Evolutionary conservation across 2,329 filamentous ascomycete genomes (phyloP), one percentile per base, ranked within the genome.

Genomic region (Knufia petricola): DNA sequence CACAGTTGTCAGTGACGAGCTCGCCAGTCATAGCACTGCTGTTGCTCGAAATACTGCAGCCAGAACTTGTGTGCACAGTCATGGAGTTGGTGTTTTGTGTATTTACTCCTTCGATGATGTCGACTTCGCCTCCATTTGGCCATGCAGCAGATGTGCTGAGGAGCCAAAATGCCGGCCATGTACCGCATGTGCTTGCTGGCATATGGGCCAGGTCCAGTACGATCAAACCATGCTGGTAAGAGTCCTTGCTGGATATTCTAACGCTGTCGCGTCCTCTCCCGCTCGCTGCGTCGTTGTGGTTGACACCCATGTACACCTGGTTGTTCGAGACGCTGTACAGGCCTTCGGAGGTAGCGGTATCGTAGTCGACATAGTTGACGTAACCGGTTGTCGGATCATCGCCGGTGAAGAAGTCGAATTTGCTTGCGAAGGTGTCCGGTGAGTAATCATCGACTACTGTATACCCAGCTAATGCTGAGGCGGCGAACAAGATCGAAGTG

Each of bases 361-460:
- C 49, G 46, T 74, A 70, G 55, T 76, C 69, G 46, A 81, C 73
- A 59, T 89, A 94, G 52, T 78, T 68, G 58, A 92, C 87, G 59
- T 81, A 87, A 30, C 86, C 87, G 54, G 81, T 59, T 2, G 86
- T 94, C 0, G 86, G 86, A 60, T 94, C 87, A 10, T 59, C 26
- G 12, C 50, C 64, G 13, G 70, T 73, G 55, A 65, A 76, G 64
- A 78, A 78, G 26, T 63, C 58, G 59, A 78, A 77, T 55, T 69
- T 66, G 55, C 69, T 65, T 58, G 76, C 76, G 58, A 78, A 78
- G 49, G 64, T 63, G 32, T 60, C 58, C 31, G 63, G 55, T 19
- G 64, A 63, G 57, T 75, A 75, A 58, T 74, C 70, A 52, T 76
- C 72, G 51, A 69, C 57, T 36, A 77, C 58, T 10, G 61, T 59